phyloP scores from a whole-genome alignment of 202 grass and related monocot genomes.

The Zizania palustris region DNA sequence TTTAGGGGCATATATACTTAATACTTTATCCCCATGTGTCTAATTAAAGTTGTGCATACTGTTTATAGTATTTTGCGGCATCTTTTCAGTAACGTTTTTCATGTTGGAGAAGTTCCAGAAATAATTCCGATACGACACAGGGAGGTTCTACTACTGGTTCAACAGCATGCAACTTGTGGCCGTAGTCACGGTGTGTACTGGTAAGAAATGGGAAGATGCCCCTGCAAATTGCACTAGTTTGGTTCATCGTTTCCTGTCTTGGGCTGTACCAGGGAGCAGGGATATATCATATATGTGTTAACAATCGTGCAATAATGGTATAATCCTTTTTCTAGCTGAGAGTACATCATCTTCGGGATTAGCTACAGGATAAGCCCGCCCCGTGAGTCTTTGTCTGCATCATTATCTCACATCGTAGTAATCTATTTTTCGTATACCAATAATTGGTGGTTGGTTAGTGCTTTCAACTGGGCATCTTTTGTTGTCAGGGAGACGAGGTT shows the following conservation, averaged over 20 bases:
- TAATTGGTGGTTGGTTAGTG: conserved; percentile 13
- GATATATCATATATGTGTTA: neutral
- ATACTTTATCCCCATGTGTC: neutral
- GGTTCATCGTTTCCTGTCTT: neutral
- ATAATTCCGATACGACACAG: neutral
- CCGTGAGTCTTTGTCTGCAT: neutral
- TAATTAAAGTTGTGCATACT: neutral
- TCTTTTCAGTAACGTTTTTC: neutral
- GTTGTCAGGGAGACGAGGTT: conserved; percentile 7
- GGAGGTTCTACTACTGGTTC: neutral
- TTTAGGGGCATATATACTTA: neutral
- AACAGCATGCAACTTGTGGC: conserved; percentile 12
- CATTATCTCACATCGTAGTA: neutral
- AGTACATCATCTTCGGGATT: too few relatives aligned
- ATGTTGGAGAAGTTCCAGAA: neutral
- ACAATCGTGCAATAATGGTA: too few relatives aligned
- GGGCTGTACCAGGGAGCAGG: neutral
- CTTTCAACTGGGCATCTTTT: conserved; percentile 11
- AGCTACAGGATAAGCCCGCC: neutral
- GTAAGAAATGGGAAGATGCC: neutral
- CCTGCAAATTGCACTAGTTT: neutral
- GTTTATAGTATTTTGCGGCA: too few relatives aligned
- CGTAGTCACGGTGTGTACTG: neutral
- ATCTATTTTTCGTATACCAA: neutral
- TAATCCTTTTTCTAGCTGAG: too few relatives aligned